Conservation (phyloP, 2,329 filamentous ascomycete species). For the Balansia obtecta region DNA sequence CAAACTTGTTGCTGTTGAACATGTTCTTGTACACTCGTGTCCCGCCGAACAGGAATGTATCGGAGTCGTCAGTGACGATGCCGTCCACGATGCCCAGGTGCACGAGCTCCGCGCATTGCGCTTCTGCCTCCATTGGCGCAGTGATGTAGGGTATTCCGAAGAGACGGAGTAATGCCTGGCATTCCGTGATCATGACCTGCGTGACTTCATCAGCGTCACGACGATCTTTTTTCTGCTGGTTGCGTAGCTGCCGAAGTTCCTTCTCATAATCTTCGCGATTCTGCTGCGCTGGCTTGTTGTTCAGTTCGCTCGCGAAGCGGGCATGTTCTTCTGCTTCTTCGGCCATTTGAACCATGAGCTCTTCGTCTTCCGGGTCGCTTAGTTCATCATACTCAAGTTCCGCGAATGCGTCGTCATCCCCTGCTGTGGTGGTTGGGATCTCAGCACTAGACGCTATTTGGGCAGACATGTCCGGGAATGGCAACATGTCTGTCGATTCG, state of each 20-base stretch:
- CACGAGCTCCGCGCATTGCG: slow-evolving; percentile 90
- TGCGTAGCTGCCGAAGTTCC: slow-evolving; percentile 75
- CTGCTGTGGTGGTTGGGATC: slow-evolving; percentile 3
- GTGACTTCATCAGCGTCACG: slow-evolving; percentile 95
- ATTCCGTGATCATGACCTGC: slow-evolving; percentile 90
- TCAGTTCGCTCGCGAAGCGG: slow-evolving; percentile 79
- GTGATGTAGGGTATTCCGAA: slow-evolving; percentile 96
- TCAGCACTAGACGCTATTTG: not conserved
- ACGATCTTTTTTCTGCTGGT: slow-evolving; percentile 92
- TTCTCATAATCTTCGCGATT: slow-evolving; percentile 72
- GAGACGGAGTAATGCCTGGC: slow-evolving; percentile 75
- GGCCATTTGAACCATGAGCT: slow-evolving; percentile 74
- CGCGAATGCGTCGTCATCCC: slow-evolving; percentile 30
- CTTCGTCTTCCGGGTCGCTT: slow-evolving; percentile 85
- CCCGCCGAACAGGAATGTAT: slow-evolving; percentile 93
- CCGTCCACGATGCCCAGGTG: slow-evolving; percentile 81
- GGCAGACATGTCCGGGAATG: not conserved
- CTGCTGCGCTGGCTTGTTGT: slow-evolving; percentile 57
- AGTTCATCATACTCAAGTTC: slow-evolving; percentile 60
- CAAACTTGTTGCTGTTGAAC: slow-evolving; percentile 97
- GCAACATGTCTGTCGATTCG: not conserved
- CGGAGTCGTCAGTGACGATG: slow-evolving; percentile 93
- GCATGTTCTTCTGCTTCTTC: slow-evolving; percentile 89
- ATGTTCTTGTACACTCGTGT: slow-evolving; percentile 98
- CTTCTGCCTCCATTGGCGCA: slow-evolving; percentile 97